A percentile compares a stretch with the other conserved stretches of the same genome.
Conservation (phyloP, 2,329 filamentous ascomycete genomes). For the Curvularia spicifera region DNA sequence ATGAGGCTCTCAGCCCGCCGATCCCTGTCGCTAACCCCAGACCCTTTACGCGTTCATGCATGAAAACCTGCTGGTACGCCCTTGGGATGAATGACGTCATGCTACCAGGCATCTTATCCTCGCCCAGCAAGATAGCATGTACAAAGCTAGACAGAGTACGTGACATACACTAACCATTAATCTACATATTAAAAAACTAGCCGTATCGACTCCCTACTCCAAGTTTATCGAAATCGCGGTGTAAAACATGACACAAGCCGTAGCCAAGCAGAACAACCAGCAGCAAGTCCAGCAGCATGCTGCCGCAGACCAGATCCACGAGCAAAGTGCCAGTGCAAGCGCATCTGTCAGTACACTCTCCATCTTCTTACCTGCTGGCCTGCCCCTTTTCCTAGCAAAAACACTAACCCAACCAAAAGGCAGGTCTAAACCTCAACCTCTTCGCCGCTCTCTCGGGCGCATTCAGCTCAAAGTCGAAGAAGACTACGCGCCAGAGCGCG, state of each 20-base stretch:
- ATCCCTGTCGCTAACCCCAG: slow-evolving; percentile 1
- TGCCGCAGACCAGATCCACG: slow-evolving; percentile 32
- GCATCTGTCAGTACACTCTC: slow-evolving; percentile 30
- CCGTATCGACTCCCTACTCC: background rate
- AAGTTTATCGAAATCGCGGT: background rate
- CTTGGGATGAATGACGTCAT: slow-evolving; percentile 30
- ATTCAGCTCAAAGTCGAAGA: slow-evolving; percentile 38
- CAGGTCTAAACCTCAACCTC: slow-evolving; percentile 48
- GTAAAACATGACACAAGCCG: slow-evolving; percentile 29
- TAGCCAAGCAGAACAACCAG: slow-evolving; percentile 25
- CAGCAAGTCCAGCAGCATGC: slow-evolving; percentile 34
- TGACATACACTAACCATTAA: background rate
- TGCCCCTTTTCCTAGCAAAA: background rate
- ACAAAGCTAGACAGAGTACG: background rate
- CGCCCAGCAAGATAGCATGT: background rate
- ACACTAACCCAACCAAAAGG: slow-evolving; percentile 1
- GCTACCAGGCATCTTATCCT: slow-evolving; percentile 9
- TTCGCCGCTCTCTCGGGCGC: slow-evolving; percentile 45
- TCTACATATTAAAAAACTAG: background rate
- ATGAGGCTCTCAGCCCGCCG: background rate
- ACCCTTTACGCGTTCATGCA: slow-evolving; percentile 13
- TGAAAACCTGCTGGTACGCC: slow-evolving; percentile 15
- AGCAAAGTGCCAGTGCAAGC: slow-evolving; percentile 41
- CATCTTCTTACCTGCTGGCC: background rate
- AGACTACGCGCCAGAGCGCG: slow-evolving; percentile 37